These are phyloP conservation scores for Mucor lusitanicus DNA, from an alignment of 371 early-diverging fungal genomes.

Conservation along the genomic window DNA sequence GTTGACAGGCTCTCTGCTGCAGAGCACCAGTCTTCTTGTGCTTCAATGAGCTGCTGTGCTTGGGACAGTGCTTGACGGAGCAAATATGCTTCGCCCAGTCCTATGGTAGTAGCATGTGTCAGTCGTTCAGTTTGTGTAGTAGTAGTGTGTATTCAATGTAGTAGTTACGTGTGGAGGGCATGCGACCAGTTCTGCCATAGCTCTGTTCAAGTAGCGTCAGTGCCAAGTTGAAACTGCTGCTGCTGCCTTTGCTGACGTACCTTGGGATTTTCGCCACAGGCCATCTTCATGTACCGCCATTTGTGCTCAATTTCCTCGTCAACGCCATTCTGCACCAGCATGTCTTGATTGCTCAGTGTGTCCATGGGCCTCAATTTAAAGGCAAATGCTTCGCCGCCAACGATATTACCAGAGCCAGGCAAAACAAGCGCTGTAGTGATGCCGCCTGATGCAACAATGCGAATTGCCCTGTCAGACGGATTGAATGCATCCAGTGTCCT, in stretches of 20 bases:
- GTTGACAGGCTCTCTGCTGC: constrained; percentile 37
- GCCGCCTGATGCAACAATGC: constrained; percentile 73
- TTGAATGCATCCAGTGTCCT: constrained; percentile 62
- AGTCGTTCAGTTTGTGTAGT: neutral
- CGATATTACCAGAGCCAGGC: constrained; percentile 76
- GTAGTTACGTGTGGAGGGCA: constrained; percentile 36
- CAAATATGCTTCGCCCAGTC: constrained; percentile 77
- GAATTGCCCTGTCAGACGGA: constrained; percentile 64
- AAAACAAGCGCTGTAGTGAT: constrained; percentile 76
- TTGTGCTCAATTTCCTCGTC: constrained; percentile 19
- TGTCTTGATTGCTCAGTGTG: constrained; percentile 61
- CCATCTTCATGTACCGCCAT: constrained; percentile 82
- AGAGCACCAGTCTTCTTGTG: constrained; percentile 82
- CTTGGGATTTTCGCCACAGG: constrained; percentile 84
- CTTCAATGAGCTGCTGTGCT: constrained; percentile 51
- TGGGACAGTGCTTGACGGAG: constrained; percentile 65
- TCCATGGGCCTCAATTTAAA: constrained; percentile 58
- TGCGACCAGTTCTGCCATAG: constrained; percentile 27
- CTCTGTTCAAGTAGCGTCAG: neutral
- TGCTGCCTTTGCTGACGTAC: neutral
- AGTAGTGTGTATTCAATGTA: neutral
- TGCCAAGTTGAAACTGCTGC: neutral
- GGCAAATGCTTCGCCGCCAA: constrained; percentile 77
- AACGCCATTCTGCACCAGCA: constrained; percentile 62
- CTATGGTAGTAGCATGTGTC: constrained; percentile 2